Evolutionary conservation across 129 eudicot genomes (phyloP), one percentile per base, ranked within the genome.

Genomic region (Apium graveolens): DNA sequence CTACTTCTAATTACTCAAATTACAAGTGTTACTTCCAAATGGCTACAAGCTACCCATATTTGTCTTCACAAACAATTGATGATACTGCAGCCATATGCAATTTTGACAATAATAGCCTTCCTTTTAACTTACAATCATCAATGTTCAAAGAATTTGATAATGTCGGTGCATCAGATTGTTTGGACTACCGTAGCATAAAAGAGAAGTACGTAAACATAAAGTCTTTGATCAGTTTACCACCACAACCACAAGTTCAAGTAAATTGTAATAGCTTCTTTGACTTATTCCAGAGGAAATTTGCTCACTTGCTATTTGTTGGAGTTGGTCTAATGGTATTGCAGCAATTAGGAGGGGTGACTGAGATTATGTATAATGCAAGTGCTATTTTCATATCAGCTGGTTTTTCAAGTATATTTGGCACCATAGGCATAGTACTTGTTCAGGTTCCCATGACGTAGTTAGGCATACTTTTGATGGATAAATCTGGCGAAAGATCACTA

Each of bases 121-220:
- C 88, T 63, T 81, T 79, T 27, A 88, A 93, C 87, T 86, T 82
- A 86, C 85, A 97, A 37, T 89, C 83, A 55, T 85, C 95, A 41
- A 79, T 88, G 20, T 78, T 88, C 71, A 95, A 90, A 60, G 92
- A 82, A 49, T 81, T 80, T 72, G 90, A 65, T 12, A 85, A 83
- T 81, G 68, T n/a, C 4, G 32, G 68, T n/a, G 46, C 80, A 5
- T 32, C 63, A 39, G 93, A 84, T 68, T 72, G 81, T 60, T 80
- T 79, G 75, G 86, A 85, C 82, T 79, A 82, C 51, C 53, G 55
- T 51, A 83, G 81, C 65, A 14, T 82, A 76, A 83, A 86, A 46
- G 84, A 78, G 29, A 82, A 84, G 43, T 80, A 46, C 17, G 43
- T 38, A 51, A 63, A 46, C 75, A 73, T 27, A 24, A 86, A 83